Evolutionary conservation across 2,329 filamentous ascomycete genomes (phyloP), one percentile per base, ranked within the genome.

Genomic region (Fusarium floridanum): DNA sequence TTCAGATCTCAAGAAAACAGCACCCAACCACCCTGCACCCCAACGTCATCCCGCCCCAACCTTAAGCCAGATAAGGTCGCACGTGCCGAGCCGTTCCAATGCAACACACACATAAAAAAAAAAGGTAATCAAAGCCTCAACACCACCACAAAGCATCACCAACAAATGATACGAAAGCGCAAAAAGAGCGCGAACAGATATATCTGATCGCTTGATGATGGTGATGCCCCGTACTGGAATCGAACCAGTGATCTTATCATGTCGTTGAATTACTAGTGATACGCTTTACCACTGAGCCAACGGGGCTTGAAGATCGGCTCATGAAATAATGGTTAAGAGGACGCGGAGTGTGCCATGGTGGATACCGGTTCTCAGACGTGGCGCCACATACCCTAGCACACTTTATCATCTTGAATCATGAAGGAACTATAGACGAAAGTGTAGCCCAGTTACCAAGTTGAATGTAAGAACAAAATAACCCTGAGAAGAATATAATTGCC

Each of bases 231-330:
- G 67, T 70, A 70, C 67, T 70, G 71, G 68, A 68, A 68, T 70
- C 71, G 71, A 73, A 73, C 71, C 71, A 70, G 60, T 70, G 71
- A 73, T 70, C 70, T 73, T 73, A 70, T 73, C 71, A 73, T 73
- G 6, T 53, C 24, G 48, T 53, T 53, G 27, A 53, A n/a, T 55
- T 73, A 73, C 71, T 73, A 73, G 71, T 73, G 71, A 73, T 70
- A 73, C 71, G 71, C 71, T 73, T 64, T 73, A 73, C 71, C 71
- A 73, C 71, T 73, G 41, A 73, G 71, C 71, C 71, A 70, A 64
- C 65, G 68, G 61, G 68, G 68, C 68, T 61, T 61, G 22, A 4
- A 6, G 34, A 36, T 27, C 9, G 11, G 45, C 4, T 6, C 5
- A 17, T 20, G 5, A 17, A 61, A 55, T 29, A 29, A 17, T 14